phyloP scores from a whole-genome alignment of 2,329 filamentous ascomycete genomes.

The Tolypocladium capitatum region DNA sequence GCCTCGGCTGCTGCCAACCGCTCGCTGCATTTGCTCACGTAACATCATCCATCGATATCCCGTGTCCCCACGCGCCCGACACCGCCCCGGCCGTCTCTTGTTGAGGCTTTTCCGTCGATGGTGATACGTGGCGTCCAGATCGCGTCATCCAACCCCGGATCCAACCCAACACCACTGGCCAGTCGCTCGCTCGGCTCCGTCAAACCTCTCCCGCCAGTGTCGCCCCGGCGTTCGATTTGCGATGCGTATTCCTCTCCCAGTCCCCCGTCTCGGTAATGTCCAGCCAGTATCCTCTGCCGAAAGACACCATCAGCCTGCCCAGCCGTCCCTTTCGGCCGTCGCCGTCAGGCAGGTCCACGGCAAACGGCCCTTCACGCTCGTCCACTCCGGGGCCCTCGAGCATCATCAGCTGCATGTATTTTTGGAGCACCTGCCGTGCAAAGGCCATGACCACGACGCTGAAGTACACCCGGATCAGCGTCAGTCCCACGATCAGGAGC shows the following conservation, averaged over 20 bases:
- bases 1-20: background rate
- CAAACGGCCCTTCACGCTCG: slow-evolving; percentile 53
- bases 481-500: slow-evolving; percentile 59
- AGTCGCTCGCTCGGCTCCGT: slow-evolving; percentile 1
- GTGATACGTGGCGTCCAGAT: slow-evolving; percentile 6
- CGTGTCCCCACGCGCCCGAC: background rate
- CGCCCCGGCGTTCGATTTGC: slow-evolving; percentile 35
- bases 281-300: slow-evolving; percentile 71
- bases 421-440: slow-evolving; percentile 62
- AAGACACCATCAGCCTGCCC: slow-evolving; percentile 64
- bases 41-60: background rate
- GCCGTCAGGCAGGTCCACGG: slow-evolving; percentile 54
- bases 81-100: too few relatives aligned
- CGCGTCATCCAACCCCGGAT: slow-evolving; percentile 7
- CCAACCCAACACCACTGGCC: too few relatives aligned
- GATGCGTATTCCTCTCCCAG: slow-evolving; percentile 50
- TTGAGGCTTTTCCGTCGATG: too few relatives aligned
- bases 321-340: slow-evolving; percentile 67
- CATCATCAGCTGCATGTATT: slow-evolving; percentile 36
- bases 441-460: slow-evolving; percentile 73
- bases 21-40: background rate
- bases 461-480: slow-evolving; percentile 69
- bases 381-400: slow-evolving; percentile 36
- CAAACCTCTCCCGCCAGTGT: slow-evolving; percentile 22
- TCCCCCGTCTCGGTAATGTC: slow-evolving; percentile 52